Evolutionary conservation across 257 asterid species (phyloP).

Genomic region (Verbena officinalis): DNA sequence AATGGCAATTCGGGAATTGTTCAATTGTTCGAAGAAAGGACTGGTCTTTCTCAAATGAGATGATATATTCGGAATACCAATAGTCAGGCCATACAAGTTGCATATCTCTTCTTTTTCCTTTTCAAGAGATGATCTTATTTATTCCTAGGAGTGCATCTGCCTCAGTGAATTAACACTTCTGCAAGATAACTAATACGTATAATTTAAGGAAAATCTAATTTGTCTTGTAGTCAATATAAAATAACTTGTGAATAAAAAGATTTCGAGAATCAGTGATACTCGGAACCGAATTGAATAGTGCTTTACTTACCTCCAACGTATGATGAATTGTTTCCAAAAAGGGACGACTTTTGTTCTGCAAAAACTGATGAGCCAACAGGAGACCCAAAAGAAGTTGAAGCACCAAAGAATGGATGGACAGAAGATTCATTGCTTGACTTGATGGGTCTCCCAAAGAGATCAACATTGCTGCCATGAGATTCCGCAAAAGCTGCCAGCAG

Average conservation of each 20-base stretch:
- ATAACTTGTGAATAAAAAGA: neutral
- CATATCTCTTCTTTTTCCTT: neutral
- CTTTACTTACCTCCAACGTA: conserved; percentile 15
- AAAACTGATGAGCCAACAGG: neutral
- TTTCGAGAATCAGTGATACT: neutral
- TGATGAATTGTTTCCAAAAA: conserved; percentile 19
- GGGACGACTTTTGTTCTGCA: neutral
- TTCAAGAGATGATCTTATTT: neutral
- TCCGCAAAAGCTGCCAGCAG: conserved; percentile 18
- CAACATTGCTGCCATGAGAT: conserved; percentile 5
- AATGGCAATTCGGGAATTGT: too few relatives aligned
- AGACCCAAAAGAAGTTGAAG: conserved; percentile 18
- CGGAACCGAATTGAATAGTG: neutral
- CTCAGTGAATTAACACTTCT: neutral
- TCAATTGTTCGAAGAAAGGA: too few relatives aligned
- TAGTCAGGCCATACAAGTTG: neutral
- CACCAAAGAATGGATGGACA: neutral
- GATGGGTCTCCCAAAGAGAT: conserved; percentile 1
- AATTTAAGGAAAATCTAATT: neutral
- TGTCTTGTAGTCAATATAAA: neutral
- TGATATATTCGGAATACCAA: neutral
- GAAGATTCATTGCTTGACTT: neutral
- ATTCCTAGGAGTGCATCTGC: neutral
- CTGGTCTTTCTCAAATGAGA: neutral
- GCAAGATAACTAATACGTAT: neutral